These are phyloP conservation scores for Apiosordaria backusii DNA, from an alignment of 495 filamentous ascomycete genomes.

Conservation along the genomic window DNA sequence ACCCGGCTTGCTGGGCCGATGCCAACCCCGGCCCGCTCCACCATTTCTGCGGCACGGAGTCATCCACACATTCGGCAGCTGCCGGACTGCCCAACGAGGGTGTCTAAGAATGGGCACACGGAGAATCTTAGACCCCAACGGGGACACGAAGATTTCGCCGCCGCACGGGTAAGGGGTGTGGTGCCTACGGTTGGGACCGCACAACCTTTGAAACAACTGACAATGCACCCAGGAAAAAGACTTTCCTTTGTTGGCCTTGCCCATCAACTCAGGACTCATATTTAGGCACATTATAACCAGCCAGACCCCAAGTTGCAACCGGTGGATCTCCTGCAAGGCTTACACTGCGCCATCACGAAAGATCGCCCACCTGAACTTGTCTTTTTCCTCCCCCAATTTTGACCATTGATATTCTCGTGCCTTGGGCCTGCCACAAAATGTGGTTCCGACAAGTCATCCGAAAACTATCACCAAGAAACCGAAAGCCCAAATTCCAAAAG, in stretches of 20 bases:
- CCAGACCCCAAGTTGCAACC: not conserved
- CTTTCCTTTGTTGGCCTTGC: not conserved
- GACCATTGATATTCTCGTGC: not conserved
- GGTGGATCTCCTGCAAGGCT: not conserved
- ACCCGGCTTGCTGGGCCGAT: conserved; percentile 8
- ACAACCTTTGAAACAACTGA: not conserved
- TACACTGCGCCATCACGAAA: not conserved
- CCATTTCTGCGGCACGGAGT: conserved; percentile 13
- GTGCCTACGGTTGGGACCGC: not conserved
- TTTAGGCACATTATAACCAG: not conserved
- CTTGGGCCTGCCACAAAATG: conserved; percentile 1
- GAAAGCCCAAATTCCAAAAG: conserved; percentile 9
- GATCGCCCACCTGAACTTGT: not conserved
- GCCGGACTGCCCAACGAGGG: not conserved
- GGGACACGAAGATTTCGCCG: not conserved
- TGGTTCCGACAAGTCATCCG: conserved; percentile 10
- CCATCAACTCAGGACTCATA: not conserved
- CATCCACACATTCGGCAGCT: not conserved
- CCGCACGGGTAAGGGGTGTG: conserved; percentile 2
- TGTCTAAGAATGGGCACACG: not conserved
- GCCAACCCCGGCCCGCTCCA: conserved; percentile 11
- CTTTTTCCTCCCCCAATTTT: not conserved
- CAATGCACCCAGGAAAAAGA: not conserved
- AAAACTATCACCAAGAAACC: conserved; percentile 1
- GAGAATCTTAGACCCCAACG: not conserved